Percentiles rank a stretch among this genome's conserved stretches.
These are phyloP conservation scores for Collybiopsis luxurians DNA, from an alignment of 768 basidiomycete species.

Conservation along the genomic window DNA sequence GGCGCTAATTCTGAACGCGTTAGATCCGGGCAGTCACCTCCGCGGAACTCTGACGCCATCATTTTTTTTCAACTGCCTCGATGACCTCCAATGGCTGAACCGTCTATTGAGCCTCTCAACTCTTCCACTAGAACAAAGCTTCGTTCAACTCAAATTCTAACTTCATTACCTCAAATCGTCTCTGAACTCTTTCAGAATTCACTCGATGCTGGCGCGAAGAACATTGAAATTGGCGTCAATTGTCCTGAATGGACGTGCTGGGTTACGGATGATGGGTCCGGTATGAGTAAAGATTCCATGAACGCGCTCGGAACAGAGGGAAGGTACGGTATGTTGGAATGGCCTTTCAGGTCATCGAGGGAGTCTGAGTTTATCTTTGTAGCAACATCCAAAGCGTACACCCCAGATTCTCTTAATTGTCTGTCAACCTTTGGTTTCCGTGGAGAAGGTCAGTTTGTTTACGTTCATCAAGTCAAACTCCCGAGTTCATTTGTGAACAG, in stretches of 20 bases:
- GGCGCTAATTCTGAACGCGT: no score
- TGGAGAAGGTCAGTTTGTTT: constrained; percentile 73
- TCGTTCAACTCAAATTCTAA: constrained; percentile 82
- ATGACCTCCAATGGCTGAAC: not conserved
- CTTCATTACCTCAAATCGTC: constrained; percentile 75
- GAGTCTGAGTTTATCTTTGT: constrained; percentile 2
- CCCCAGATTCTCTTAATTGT: constrained; percentile 44
- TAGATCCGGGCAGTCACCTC: not conserved
- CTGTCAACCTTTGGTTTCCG: constrained; percentile 83
- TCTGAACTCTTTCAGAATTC: constrained; percentile 90
- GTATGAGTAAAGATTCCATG: constrained; percentile 65
- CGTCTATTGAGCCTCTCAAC: constrained; percentile 48
- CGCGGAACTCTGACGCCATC: not conserved
- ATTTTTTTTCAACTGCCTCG: not conserved
- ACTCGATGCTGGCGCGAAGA: constrained; percentile 73
- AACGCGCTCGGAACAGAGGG: constrained; percentile 48
- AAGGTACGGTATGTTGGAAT: constrained; percentile 59
- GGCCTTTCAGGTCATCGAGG: not conserved
- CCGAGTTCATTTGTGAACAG: constrained; percentile 34
- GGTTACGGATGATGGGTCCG: constrained; percentile 83
- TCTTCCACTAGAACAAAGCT: constrained; percentile 63
- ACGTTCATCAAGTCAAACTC: not conserved
- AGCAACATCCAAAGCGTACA: constrained; percentile 77
- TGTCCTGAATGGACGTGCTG: constrained; percentile 79
- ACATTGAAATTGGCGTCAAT: constrained; percentile 72